These are phyloP conservation scores for Neostapfia colusana DNA, from an alignment of 176 grass and related monocot genomes.

Conservation along the genomic window DNA sequence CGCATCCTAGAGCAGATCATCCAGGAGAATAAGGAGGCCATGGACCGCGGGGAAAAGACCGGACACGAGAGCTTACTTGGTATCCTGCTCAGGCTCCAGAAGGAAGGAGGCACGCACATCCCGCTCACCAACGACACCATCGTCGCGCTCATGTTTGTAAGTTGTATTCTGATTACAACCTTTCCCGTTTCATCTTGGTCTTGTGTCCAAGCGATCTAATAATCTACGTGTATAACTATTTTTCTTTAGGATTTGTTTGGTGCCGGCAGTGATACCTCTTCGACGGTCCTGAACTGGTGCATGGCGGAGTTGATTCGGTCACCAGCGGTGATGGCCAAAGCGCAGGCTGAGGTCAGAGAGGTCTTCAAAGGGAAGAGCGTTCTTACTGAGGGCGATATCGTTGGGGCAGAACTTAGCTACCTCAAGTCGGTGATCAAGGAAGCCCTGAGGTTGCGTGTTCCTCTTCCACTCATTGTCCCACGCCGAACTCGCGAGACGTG, in stretches of 20 bases:
- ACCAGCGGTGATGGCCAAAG: conserved; percentile 9
- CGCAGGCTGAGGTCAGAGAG: background rate
- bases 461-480: background rate
- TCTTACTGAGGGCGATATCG: background rate
- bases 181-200: too few relatives aligned
- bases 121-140: background rate
- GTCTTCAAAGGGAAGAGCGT: background rate
- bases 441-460: conserved; percentile 4
- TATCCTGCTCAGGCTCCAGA: conserved; percentile 8
- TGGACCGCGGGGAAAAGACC: too few relatives aligned
- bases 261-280: conserved; percentile 19
- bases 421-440: conserved; percentile 23
- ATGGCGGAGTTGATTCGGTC: background rate
- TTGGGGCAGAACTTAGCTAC: background rate
- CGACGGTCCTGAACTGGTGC: background rate
- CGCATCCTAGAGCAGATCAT: too few relatives aligned
- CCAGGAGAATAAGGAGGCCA: too few relatives aligned
- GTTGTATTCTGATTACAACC: too few relatives aligned
- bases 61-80: too few relatives aligned
- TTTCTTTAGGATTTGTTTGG: conserved; percentile 5
- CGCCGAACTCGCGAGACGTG: background rate
- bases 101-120: background rate
- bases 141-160: too few relatives aligned
- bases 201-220: too few relatives aligned
- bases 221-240: too few relatives aligned